Percentiles rank a stretch among this genome's conserved stretches.
Evolutionary conservation across 2,329 filamentous ascomycete species (phyloP).

Genomic region (Colletotrichum sp.): DNA sequence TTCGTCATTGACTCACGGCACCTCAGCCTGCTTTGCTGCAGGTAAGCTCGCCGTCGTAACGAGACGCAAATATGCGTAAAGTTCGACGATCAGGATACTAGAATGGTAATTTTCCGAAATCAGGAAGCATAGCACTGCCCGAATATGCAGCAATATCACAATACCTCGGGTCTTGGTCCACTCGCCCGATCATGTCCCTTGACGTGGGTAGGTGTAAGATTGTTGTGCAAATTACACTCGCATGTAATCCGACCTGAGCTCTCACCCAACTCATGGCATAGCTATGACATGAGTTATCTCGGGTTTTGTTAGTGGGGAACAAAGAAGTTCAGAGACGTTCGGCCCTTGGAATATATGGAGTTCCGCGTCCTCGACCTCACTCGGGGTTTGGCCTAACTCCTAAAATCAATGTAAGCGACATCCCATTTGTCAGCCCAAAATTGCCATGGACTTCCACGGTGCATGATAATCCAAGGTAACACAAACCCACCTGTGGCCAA

Average conservation of each 20-base stretch:
- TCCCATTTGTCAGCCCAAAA: not conserved
- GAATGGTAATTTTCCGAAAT: not conserved
- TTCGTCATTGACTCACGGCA: not conserved
- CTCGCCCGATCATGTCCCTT: not conserved
- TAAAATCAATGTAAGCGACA: not conserved
- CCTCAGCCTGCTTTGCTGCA: not conserved
- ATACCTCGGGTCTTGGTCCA: not conserved
- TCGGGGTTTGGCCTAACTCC: not conserved
- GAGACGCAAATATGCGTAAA: not conserved
- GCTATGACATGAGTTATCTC: fast-evolving
- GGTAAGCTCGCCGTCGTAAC: not conserved
- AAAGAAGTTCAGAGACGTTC: fast-evolving
- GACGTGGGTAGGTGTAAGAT: not conserved
- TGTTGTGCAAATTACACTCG: not conserved
- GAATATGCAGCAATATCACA: not conserved
- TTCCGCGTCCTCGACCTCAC: not conserved
- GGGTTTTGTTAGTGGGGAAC: fast-evolving
- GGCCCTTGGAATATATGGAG: not conserved
- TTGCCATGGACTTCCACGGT: not conserved
- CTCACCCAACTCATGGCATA: not conserved
- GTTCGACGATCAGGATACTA: not conserved
- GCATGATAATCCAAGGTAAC: not conserved
- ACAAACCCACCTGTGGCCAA: not conserved
- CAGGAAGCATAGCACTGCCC: not conserved
- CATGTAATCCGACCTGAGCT: not conserved